Percentiles rank a stretch among this genome's conserved stretches.
These are phyloP conservation scores for Fragaria iinumae DNA, from an alignment of 306 rosid genomes.

Conservation along the genomic window DNA sequence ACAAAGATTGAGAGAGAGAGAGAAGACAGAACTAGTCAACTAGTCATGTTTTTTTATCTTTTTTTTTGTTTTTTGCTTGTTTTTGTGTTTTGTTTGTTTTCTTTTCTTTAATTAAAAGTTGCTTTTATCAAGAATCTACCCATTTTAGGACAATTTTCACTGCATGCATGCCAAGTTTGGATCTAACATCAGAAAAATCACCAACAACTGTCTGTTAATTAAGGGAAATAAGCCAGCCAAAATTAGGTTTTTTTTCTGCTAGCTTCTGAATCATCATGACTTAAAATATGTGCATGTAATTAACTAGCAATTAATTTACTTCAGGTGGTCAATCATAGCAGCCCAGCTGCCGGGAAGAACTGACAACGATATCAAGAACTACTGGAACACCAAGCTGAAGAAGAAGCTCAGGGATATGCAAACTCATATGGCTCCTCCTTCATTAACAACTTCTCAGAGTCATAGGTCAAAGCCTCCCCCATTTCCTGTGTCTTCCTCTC, in stretches of 20 bases:
- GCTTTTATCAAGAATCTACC: conserved; percentile 27
- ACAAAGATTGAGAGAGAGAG: neutral
- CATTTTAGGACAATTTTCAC: conserved; percentile 28
- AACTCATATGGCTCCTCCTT: conserved; percentile 21
- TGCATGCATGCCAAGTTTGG: conserved; percentile 47
- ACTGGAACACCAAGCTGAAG: conserved; percentile 97
- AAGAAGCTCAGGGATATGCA: conserved; percentile 66
- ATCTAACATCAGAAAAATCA: conserved; percentile 36
- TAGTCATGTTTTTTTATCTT: neutral
- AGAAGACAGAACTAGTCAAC: conserved; percentile 2
- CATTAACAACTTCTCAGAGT: neutral
- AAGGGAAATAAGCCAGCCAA: neutral
- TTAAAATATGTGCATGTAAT: neutral
- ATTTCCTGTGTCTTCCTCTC: conserved; percentile 12
- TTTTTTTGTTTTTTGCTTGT: neutral
- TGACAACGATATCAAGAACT: conserved; percentile 91
- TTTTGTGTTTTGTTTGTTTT: neutral
- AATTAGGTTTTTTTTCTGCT: neutral
- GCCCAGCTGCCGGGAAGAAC: conserved; percentile 91
- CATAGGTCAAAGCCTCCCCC: conserved; percentile 27
- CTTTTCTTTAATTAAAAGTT: neutral
- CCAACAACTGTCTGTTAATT: conserved; percentile 7
- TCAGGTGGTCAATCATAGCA: conserved; percentile 94
- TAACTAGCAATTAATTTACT: neutral
- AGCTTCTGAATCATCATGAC: conserved; percentile 3